Percentiles rank a stretch among this genome's conserved stretches.
phyloP scores from a whole-genome alignment of 257 asterid genomes.

The Solanum piurae region DNA sequence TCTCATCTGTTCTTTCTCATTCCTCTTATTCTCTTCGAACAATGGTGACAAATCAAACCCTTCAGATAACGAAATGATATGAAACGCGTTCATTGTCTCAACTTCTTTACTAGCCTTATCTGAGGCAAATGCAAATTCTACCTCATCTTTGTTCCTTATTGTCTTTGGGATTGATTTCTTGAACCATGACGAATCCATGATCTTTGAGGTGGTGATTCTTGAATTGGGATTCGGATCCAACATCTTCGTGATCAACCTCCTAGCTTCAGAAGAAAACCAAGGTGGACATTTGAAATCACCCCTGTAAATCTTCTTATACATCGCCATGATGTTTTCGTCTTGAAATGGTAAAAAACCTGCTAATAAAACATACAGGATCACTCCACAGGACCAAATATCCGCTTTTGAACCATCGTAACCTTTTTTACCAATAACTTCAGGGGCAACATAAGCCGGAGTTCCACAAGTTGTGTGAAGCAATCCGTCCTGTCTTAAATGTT shows the following conservation, averaged over 20 bases:
- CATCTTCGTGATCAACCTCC: slow-evolving; percentile 33
- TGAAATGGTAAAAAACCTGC: slow-evolving; percentile 49
- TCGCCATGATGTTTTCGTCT: slow-evolving; percentile 28
- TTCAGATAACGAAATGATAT: slow-evolving; percentile 39
- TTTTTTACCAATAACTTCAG: slow-evolving; percentile 44
- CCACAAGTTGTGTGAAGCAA: slow-evolving; percentile 45
- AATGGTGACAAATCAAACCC: slow-evolving; percentile 46
- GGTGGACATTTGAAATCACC: slow-evolving; percentile 56
- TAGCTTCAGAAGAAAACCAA: slow-evolving; percentile 44
- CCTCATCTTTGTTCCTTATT: slow-evolving; percentile 7
- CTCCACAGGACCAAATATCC: slow-evolving; percentile 59
- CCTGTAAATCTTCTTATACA: slow-evolving; percentile 36
- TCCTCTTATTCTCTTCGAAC: slow-evolving; percentile 34
- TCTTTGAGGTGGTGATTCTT: slow-evolving; percentile 26
- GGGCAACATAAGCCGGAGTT: slow-evolving; percentile 44
- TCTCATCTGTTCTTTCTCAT: slow-evolving; percentile 31
- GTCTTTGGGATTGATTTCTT: slow-evolving; percentile 24
- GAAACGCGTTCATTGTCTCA: slow-evolving; percentile 42
- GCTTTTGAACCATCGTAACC: slow-evolving; percentile 51
- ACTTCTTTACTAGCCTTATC: slow-evolving; percentile 1
- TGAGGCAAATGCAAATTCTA: neutral
- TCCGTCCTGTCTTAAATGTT: slow-evolving; percentile 35
- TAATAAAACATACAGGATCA: slow-evolving; percentile 27
- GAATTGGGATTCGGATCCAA: slow-evolving; percentile 42
- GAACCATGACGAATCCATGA: slow-evolving; percentile 40